These are phyloP conservation scores for Ambrosia artemisiifolia DNA, from an alignment of 129 eudicot species.

Conservation along the genomic window DNA sequence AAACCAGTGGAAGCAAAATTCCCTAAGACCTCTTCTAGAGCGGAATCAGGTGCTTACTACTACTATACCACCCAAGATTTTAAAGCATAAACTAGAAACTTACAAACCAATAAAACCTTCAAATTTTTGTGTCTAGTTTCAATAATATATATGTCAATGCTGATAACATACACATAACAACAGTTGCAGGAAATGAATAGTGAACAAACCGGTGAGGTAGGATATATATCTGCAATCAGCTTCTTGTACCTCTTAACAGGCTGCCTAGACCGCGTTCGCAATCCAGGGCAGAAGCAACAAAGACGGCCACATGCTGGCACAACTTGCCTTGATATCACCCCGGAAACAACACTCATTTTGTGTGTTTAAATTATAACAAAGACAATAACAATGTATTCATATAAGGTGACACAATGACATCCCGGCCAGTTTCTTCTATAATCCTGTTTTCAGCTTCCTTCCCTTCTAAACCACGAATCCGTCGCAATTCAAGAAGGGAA, in stretches of 20 bases:
- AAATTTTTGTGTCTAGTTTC: too few relatives aligned
- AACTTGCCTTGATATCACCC: conserved; percentile 47
- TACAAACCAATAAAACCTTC: too few relatives aligned
- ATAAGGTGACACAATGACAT: too few relatives aligned
- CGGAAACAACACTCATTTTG: conserved; percentile 41
- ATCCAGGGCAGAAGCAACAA: conserved; percentile 63
- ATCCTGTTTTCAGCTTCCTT: conserved; percentile 32
- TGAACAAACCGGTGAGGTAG: conserved; percentile 48
- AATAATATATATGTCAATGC: too few relatives aligned
- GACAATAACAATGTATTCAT: conserved; percentile 9
- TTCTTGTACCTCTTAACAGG: conserved; percentile 76
- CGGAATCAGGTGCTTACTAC: too few relatives aligned
- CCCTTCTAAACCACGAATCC: conserved; percentile 36
- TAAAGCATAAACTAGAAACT: too few relatives aligned
- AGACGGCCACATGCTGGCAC: conserved; percentile 59
- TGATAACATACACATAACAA: too few relatives aligned
- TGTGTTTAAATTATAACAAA: conserved; percentile 19
- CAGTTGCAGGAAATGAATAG: too few relatives aligned
- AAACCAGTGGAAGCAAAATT: too few relatives aligned
- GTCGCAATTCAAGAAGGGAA: conserved; percentile 40
- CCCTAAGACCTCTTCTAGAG: too few relatives aligned
- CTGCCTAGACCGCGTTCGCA: conserved; percentile 77
- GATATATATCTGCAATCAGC: conserved; percentile 62
- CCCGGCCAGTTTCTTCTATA: background rate
- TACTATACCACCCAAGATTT: too few relatives aligned